phyloP scores from a whole-genome alignment of 352 stramenopile genomes.

The Phytophthora sp. region DNA sequence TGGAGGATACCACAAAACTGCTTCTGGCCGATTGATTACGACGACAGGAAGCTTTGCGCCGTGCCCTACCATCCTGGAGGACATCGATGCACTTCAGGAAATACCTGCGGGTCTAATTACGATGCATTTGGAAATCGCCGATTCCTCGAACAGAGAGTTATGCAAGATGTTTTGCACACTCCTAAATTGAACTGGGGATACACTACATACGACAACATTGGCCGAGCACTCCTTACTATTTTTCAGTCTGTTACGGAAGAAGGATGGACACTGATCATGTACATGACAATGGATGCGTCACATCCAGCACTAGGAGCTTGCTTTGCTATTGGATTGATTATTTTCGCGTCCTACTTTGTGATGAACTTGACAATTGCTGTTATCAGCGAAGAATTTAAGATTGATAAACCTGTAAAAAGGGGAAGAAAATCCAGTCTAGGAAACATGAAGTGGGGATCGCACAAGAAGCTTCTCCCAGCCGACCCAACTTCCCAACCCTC shows the following conservation, averaged over 20 bases:
- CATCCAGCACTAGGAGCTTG: slow-evolving; percentile 57
- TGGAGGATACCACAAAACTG: slow-evolving; percentile 75
- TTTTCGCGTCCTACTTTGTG: slow-evolving; percentile 92
- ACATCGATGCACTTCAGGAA: slow-evolving; percentile 38
- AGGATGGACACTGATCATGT: slow-evolving; percentile 92
- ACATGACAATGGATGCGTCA: slow-evolving; percentile 71
- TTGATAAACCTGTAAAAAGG: slow-evolving; percentile 36
- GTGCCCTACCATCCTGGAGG: slow-evolving; percentile 35
- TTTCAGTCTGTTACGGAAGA: slow-evolving; percentile 93
- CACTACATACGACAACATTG: slow-evolving; percentile 92
- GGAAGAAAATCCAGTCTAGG: neutral
- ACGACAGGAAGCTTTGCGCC: slow-evolving; percentile 73
- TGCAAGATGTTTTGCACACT: slow-evolving; percentile 54
- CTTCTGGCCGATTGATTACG: slow-evolving; percentile 90
- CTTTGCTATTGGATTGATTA: slow-evolving; percentile 86
- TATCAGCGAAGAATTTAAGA: slow-evolving; percentile 87
- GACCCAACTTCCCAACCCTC: slow-evolving; percentile 27
- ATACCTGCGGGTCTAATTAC: slow-evolving; percentile 66
- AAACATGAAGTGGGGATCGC: neutral
- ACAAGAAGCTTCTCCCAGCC: neutral
- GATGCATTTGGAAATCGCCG: slow-evolving; percentile 63
- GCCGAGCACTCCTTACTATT: slow-evolving; percentile 88
- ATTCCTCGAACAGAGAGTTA: slow-evolving; percentile 47
- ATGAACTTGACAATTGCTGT: slow-evolving; percentile 92
- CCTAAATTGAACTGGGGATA: slow-evolving; percentile 84